Base-by-base conservation (phyloP, 768 basidiomycete species). In the Russula abietina region DNA sequence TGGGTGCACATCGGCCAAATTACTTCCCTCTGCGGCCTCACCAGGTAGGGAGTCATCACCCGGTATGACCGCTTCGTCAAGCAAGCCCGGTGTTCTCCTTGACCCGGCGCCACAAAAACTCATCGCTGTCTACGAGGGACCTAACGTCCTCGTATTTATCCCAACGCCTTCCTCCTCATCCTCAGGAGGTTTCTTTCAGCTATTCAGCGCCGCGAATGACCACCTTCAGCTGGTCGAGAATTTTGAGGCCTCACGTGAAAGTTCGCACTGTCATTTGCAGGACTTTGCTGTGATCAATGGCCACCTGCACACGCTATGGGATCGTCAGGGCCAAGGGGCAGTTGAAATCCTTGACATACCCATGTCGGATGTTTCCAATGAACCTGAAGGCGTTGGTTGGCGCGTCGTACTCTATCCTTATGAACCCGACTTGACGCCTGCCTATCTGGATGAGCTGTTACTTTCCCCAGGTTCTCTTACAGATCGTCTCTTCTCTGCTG, bases 401-500 rank as follows among this genome's bases (percentile, higher is more conserved):
- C 75, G 75, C 57, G 74, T 77, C 32, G 83, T 82, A 8, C 75
- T 76, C 52, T 85, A 88, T 69, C 80, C 86, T n/a, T 80, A 81
- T 65, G 86, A 91, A 75, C 79, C 83, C 48, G 89, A 88, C 70
- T 78, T 89, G 69, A 90, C 90, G 0, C 89, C 94, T 19, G 84
- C 86, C n/a, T 87, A 90, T 73, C 85, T 98, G 68, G 93, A 95
- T 69, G 91, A 92, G 68, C 80, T 87, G 57, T 82, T 96, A 61
- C 75, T 88, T 60, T 78, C 82, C 33, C 80, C 84, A 28, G 86
- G 86, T 36, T 89, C 89, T 2, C 73, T 95, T 69, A 80, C 87
- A 0, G 86, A 86, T 60, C 88, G 87, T 65, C 94, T 93, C 74
- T 80, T 94, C 70, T 80, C 85, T 57, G 90, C 87, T 50, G 79